phyloP scores from a whole-genome alignment of 1,139 yeast genomes.

The Suhomyces ambrosiae region DNA sequence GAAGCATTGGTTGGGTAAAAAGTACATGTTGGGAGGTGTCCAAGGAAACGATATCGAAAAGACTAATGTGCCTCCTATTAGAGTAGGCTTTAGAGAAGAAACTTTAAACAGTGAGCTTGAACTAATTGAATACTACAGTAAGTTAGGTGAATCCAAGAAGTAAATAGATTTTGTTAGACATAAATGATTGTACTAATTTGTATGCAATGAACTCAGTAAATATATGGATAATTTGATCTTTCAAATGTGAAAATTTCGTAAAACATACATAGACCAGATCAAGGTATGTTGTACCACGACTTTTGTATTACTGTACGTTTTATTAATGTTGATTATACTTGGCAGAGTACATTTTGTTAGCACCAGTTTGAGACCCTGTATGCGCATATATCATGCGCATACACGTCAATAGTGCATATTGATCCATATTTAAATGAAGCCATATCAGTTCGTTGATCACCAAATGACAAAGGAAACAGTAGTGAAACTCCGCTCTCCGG shows the following conservation, averaged over 20 bases:
- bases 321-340: too few relatives aligned
- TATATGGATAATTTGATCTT: too few relatives aligned
- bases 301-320: too few relatives aligned
- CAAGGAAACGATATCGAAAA: conserved; percentile 88
- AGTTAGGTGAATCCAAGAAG: conserved; percentile 4
- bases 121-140: conserved; percentile 63
- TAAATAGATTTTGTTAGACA: too few relatives aligned
- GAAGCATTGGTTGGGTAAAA: conserved; percentile 88
- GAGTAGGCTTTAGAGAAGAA: conserved; percentile 80
- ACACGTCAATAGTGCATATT: background rate
- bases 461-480: conserved; percentile 3
- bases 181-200: too few relatives aligned
- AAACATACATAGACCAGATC: too few relatives aligned
- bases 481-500: conserved; percentile 1
- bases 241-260: too few relatives aligned
- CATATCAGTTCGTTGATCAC: too few relatives aligned
- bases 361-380: background rate
- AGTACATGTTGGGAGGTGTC: conserved; percentile 62
- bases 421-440: too few relatives aligned
- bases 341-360: background rate
- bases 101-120: conserved; percentile 76
- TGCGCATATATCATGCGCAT: conserved; percentile 4
- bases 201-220: too few relatives aligned
- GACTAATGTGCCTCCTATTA: conserved; percentile 90
- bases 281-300: too few relatives aligned